Evolutionary conservation across 2,329 filamentous ascomycete genomes (phyloP), one percentile per base, ranked within the genome.

Genomic region (Pseudogymnoascus destructans): DNA sequence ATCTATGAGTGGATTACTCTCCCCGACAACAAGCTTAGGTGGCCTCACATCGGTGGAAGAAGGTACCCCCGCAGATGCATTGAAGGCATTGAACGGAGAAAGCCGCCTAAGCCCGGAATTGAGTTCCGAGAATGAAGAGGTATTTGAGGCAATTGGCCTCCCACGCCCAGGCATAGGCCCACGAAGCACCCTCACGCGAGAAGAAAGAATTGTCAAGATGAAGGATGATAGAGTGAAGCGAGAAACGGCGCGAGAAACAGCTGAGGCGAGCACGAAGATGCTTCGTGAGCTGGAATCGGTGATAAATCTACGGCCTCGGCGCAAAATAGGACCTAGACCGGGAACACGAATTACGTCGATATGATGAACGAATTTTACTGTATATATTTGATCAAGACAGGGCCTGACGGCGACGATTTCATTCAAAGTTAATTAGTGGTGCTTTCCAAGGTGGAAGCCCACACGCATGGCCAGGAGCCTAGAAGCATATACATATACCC

Each of bases 251-350:
- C 81, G 84, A 58, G 87, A 91, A 65, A 86, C 86, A 67, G 76
- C 82, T 46, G 89, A 96, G 62, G 86, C 89, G 9, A 95, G 84
- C 62, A 87, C 84, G 42, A 89, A 86, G 65, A 95, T 98, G 89
- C 79, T 98, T 62, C 84, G 86, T 62, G 93, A 98, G 73, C 77
- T 98, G 60, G 89, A 96, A 74, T 92, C 88, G 63, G 82, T 98
- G 61, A 95, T 97, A 69, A 81, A 80, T 64, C 72, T 80, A 64
- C 71, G 77, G 60, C 75, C 77, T 15, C 70, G 63, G 40, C 61
- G 65, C 21, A 68, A 63, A 59, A 63, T 64, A 32, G 63, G 63
- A 52, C 58, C 59, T 8, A 60, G 59, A 9, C 33, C 21, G 19
- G 57, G 46, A 27, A 62, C 65, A 57, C 63, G 68, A 60, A 65